Percentiles rank a stretch among this genome's conserved stretches.
These are phyloP conservation scores for Polytrichum formosum DNA, from an alignment of 225 moss, liverwort and hornwort genomes.

Conservation along the genomic window DNA sequence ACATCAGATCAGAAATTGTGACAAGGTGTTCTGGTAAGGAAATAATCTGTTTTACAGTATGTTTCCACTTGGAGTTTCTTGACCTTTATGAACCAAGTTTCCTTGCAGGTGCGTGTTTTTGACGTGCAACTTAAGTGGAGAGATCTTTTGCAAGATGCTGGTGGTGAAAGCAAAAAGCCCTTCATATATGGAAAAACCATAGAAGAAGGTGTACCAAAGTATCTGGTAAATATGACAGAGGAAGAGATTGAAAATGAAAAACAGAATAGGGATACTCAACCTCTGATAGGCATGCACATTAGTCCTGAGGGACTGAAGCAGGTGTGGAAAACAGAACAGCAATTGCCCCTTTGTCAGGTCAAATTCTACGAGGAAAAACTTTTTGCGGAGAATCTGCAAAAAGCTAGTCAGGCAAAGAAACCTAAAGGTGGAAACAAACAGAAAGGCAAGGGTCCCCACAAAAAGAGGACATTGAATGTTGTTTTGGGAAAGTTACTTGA, in stretches of 20 bases:
- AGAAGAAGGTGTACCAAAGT: constrained; percentile 32
- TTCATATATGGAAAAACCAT: constrained; percentile 37
- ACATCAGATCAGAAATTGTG: not conserved
- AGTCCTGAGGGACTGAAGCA: constrained; percentile 50
- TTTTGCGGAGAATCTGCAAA: constrained; percentile 42
- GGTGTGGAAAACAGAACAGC: constrained; percentile 60
- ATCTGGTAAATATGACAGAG: constrained; percentile 46
- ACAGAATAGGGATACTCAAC: constrained; percentile 39
- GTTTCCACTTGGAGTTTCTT: not conserved
- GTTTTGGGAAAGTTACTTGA: constrained; percentile 44
- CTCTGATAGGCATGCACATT: constrained; percentile 21
- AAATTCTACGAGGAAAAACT: constrained; percentile 44
- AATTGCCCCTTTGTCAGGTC: constrained; percentile 52
- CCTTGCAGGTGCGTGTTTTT: constrained; percentile 70
- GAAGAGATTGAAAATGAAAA: constrained; percentile 56
- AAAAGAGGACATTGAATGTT: constrained; percentile 19
- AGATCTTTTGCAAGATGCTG: constrained; percentile 51
- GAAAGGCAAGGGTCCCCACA: constrained; percentile 18
- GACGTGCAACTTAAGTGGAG: constrained; percentile 85
- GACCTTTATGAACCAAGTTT: not conserved
- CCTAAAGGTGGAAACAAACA: constrained; percentile 32
- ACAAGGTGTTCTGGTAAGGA: not conserved
- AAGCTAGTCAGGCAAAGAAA: constrained; percentile 36
- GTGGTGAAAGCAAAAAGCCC: constrained; percentile 40
- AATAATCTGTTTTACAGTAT: not conserved